Percentiles rank a stretch among this genome's conserved stretches.
These are phyloP conservation scores for Nicotiana noctiflora DNA, from an alignment of 257 asterid genomes.

Conservation along the genomic window DNA sequence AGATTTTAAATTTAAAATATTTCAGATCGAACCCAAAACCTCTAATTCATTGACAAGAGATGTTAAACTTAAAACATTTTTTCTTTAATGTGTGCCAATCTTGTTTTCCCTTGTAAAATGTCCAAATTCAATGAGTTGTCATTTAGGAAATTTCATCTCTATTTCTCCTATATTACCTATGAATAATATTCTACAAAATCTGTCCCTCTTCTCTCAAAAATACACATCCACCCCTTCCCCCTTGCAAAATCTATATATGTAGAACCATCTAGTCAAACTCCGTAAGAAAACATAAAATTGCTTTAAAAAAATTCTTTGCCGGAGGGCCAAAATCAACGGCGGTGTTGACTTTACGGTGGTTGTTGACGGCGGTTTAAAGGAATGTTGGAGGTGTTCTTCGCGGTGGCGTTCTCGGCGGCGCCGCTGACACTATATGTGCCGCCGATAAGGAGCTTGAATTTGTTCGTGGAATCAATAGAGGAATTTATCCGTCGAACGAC, in stretches of 20 bases:
- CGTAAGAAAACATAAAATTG: not conserved
- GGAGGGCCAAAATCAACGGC: no score
- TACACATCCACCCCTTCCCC: not conserved
- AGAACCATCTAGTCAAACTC: not conserved
- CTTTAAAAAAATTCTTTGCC: not conserved
- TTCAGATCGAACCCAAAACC: no score
- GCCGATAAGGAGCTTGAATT: constrained; percentile 28
- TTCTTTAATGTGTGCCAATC: not conserved
- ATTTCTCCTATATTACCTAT: not conserved
- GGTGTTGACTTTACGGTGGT: no score
- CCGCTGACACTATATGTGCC: constrained; percentile 33
- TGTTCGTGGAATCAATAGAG: constrained; percentile 29
- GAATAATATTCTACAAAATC: no score
- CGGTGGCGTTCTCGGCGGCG: constrained; percentile 31
- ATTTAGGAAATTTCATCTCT: not conserved
- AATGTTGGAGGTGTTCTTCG: constrained; percentile 30
- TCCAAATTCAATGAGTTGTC: not conserved
- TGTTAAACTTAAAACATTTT: no score
- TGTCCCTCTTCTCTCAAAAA: not conserved
- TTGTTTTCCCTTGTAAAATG: not conserved
- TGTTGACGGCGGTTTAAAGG: no score
- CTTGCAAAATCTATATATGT: not conserved
- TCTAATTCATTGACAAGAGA: no score
- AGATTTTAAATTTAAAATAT: no score
- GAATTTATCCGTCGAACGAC: constrained; percentile 17